These are phyloP conservation scores for Isabelozyma pseudorhagii DNA, from an alignment of 805 yeast genomes.

Conservation along the genomic window DNA sequence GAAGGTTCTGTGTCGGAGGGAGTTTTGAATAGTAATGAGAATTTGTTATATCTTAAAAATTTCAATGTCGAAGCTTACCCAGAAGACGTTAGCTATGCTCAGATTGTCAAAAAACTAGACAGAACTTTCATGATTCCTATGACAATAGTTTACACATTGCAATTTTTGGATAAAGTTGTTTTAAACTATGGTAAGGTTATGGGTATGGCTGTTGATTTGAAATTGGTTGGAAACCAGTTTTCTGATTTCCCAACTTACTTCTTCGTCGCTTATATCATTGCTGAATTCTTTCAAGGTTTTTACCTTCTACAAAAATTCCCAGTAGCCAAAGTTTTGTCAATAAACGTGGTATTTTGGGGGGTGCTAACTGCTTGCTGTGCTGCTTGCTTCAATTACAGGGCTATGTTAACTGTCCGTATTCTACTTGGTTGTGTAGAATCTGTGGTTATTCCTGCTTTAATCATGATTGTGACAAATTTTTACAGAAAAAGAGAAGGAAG, in stretches of 20 bases:
- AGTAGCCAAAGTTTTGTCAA: conserved; percentile 10
- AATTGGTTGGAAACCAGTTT: conserved; percentile 11
- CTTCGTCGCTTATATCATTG: conserved; percentile 12
- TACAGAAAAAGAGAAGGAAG: conserved; percentile 9
- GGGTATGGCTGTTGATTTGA: conserved; percentile 11
- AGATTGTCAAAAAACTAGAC: conserved; percentile 10
- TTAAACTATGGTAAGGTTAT: conserved; percentile 13
- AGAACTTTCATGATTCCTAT: conserved; percentile 9
- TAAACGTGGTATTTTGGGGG: conserved; percentile 12
- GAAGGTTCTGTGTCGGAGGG: not conserved
- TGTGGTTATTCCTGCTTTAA: conserved; percentile 11
- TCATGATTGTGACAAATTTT: conserved; percentile 11
- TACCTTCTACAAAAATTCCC: conserved; percentile 11
- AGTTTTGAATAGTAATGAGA: conserved; percentile 5
- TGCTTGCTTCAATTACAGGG: conserved; percentile 9
- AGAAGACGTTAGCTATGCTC: conserved; percentile 8
- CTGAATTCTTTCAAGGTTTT: conserved; percentile 12
- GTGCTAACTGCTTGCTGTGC: conserved; percentile 9
- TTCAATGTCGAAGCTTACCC: conserved; percentile 14
- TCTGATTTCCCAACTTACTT: conserved; percentile 12
- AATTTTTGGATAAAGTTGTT: conserved; percentile 13
- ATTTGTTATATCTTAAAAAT: conserved; percentile 9
- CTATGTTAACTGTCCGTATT: conserved; percentile 10
- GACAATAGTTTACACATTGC: conserved; percentile 10
- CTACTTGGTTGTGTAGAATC: conserved; percentile 12